These are phyloP conservation scores for Sclerotinia subarctica DNA, from an alignment of 2,329 filamentous ascomycete species.

Conservation along the genomic window DNA sequence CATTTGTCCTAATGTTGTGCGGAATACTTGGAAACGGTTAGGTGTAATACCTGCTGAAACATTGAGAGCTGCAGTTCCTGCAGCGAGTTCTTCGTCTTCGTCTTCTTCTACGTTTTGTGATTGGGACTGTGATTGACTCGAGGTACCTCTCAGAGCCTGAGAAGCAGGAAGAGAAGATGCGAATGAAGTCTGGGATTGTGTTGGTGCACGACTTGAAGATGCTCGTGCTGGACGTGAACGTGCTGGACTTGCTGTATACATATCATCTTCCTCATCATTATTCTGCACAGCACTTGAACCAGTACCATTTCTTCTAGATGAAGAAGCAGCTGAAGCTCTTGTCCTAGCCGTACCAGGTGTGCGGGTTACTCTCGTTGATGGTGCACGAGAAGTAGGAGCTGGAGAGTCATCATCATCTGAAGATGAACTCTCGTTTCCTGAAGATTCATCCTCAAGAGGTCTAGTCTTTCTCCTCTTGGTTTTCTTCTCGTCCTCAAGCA, in stretches of 20 bases:
- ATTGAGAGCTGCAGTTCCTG: conserved; percentile 32
- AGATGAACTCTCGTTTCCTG: conserved; percentile 58
- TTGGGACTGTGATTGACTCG: conserved; percentile 28
- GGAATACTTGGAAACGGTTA: conserved; percentile 70
- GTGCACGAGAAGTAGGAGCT: conserved; percentile 26
- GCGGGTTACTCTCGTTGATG: conserved; percentile 37
- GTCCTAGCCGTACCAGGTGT: conserved; percentile 39
- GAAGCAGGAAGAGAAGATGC: conserved; percentile 42
- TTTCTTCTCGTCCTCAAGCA: conserved; percentile 73
- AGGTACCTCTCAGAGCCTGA: conserved; percentile 34
- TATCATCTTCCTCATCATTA: conserved; percentile 41
- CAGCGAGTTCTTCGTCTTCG: conserved; percentile 20
- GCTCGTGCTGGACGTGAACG: conserved; percentile 25
- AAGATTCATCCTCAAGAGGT: conserved; percentile 54
- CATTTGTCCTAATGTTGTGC: conserved; percentile 75
- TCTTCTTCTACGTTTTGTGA: conserved; percentile 26
- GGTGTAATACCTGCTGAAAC: conserved; percentile 41
- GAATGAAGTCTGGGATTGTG: conserved; percentile 41
- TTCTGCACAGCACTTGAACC: conserved; percentile 11
- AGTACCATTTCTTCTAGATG: conserved; percentile 35
- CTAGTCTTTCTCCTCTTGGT: conserved; percentile 77
- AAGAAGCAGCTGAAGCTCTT: conserved; percentile 25
- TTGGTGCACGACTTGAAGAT: conserved; percentile 18
- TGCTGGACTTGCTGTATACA: conserved; percentile 39
- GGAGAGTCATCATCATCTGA: conserved; percentile 38